phyloP scores from a whole-genome alignment of 495 filamentous ascomycete species.

The Penicillium angulare region DNA sequence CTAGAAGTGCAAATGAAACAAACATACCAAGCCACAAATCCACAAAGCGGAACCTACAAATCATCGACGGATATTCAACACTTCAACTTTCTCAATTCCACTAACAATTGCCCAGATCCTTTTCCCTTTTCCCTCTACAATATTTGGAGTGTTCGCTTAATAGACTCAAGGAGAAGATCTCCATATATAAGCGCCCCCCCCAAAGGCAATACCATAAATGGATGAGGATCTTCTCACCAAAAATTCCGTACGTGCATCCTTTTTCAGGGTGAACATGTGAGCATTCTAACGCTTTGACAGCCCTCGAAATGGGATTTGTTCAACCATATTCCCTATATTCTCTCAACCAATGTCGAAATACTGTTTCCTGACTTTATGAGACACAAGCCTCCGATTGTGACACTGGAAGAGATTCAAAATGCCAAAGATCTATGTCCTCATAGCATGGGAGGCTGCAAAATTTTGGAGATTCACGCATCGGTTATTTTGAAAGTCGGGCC shows the following conservation, averaged over 20 bases:
- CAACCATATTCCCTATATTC: slow-evolving; percentile 5
- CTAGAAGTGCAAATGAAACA: too few species aligned
- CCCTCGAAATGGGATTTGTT: slow-evolving; percentile 12
- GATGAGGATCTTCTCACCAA: slow-evolving; percentile 16
- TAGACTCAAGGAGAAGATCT: too few species aligned
- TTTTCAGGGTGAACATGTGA: slow-evolving; percentile 1
- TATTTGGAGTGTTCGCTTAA: too few species aligned
- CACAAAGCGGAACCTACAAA: too few species aligned
- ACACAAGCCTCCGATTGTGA: slow-evolving; percentile 5
- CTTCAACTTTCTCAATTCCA: too few species aligned
- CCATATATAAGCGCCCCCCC: too few species aligned
- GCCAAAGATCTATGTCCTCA: slow-evolving; percentile 8
- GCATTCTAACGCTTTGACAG: slow-evolving; percentile 2
- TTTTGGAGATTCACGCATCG: slow-evolving; percentile 10
- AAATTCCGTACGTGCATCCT: slow-evolving; percentile 3
- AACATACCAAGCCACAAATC: too few species aligned
- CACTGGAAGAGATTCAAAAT: slow-evolving; percentile 8
- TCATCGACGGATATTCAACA: too few species aligned
- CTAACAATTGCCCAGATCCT: too few species aligned
- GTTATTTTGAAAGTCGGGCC: slow-evolving; percentile 21
- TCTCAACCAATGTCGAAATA: slow-evolving; percentile 7
- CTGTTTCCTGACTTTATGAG: slow-evolving; percentile 4
- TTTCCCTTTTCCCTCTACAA: too few species aligned
- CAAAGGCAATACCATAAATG: too few species aligned
- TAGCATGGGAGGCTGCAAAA: slow-evolving; percentile 10